phyloP scores from a whole-genome alignment of 2,329 filamentous ascomycete genomes.

The Cryphonectria carpinicola region DNA sequence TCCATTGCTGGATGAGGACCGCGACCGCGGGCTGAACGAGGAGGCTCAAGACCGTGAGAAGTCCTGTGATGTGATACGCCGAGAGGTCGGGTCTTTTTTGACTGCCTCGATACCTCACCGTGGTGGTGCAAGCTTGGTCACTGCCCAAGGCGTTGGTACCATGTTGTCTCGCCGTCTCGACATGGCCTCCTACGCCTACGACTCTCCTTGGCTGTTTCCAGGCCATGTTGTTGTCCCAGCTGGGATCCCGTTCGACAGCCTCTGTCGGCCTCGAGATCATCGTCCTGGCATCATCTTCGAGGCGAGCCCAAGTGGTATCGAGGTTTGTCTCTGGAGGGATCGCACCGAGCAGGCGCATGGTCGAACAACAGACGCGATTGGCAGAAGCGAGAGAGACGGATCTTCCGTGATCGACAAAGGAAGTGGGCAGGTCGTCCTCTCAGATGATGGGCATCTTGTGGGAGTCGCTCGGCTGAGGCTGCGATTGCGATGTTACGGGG shows the following conservation, averaged over 20 bases:
- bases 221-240: slow-evolving; percentile 8
- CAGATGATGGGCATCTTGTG: slow-evolving; percentile 30
- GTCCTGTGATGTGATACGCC: slow-evolving; percentile 34
- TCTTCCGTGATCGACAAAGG: slow-evolving; percentile 20
- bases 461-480: slow-evolving; percentile 21
- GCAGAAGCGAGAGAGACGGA: slow-evolving; percentile 14
- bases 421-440: slow-evolving; percentile 16
- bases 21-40: slow-evolving; percentile 45
- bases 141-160: neutral
- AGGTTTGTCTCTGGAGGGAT: slow-evolving; percentile 20
- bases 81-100: neutral
- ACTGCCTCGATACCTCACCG: neutral
- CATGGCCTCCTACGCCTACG: neutral
- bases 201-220: slow-evolving; percentile 9
- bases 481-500: neutral
- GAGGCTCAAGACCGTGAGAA: slow-evolving; percentile 45
- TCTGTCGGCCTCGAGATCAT: slow-evolving; percentile 6
- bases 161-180: neutral
- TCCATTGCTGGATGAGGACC: slow-evolving; percentile 74
- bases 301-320: slow-evolving; percentile 14
- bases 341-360: slow-evolving; percentile 28
- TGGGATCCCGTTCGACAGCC: slow-evolving; percentile 6
- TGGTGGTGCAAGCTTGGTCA: slow-evolving; percentile 10
- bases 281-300: slow-evolving; percentile 22
- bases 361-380: slow-evolving; percentile 16